Evolutionary conservation across 257 asterid species (phyloP).

Genomic region (Scutellaria barbata): DNA sequence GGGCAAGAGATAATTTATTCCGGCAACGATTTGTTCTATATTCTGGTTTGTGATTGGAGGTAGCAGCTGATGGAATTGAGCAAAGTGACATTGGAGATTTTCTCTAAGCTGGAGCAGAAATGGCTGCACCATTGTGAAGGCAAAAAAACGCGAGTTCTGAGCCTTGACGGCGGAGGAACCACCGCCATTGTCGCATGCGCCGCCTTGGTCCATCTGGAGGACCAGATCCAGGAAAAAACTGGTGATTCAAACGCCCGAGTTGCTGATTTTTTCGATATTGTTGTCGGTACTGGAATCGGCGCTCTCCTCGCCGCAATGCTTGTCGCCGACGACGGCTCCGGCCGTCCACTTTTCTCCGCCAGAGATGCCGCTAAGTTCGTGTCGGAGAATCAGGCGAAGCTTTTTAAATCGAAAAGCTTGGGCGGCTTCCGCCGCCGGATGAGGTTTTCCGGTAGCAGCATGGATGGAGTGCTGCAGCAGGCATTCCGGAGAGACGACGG

Average conservation of each 20-base stretch:
- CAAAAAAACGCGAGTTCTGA: slow-evolving; percentile 72
- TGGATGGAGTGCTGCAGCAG: slow-evolving; percentile 69
- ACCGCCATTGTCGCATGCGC: slow-evolving; percentile 63
- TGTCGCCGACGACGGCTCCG: slow-evolving; percentile 70
- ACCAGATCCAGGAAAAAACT: slow-evolving; percentile 76
- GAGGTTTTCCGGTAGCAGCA: slow-evolving; percentile 62
- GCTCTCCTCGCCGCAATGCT: slow-evolving; percentile 84
- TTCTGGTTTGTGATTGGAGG: background rate
- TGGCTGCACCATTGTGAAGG: slow-evolving; percentile 86
- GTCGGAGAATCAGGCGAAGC: slow-evolving; percentile 45
- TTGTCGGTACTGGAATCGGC: slow-evolving; percentile 88
- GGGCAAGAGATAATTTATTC: background rate
- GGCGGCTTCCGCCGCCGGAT: slow-evolving; percentile 58
- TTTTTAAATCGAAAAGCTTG: slow-evolving; percentile 46
- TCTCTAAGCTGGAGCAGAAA: slow-evolving; percentile 87
- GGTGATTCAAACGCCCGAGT: slow-evolving; percentile 68
- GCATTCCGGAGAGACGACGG: slow-evolving; percentile 69
- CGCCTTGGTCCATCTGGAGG: slow-evolving; percentile 75
- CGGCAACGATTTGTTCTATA: background rate
- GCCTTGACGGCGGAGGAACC: slow-evolving; percentile 88
- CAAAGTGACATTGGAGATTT: slow-evolving; percentile 78
- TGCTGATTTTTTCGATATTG: slow-evolving; percentile 79
- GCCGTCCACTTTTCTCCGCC: slow-evolving; percentile 76
- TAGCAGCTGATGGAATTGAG: slow-evolving; percentile 80
- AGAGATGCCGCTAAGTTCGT: slow-evolving; percentile 62